A percentile compares a stretch with the other conserved stretches of the same genome.
These are phyloP conservation scores for Neophaeococcomyces mojaviensis DNA, from an alignment of 2,329 filamentous ascomycete species.

Conservation along the genomic window DNA sequence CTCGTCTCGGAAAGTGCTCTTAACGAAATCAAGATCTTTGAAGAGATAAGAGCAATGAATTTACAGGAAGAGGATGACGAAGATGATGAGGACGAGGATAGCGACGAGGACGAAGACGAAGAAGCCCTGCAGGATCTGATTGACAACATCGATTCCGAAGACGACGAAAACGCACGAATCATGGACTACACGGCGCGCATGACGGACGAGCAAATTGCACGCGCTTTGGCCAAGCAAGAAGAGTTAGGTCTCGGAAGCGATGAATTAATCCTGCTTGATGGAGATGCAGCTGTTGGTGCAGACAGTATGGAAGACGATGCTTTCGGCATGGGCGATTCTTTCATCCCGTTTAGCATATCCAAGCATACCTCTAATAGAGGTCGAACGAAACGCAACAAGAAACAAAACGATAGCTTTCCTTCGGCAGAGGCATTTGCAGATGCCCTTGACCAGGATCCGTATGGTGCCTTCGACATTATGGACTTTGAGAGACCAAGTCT, in stretches of 20 bases:
- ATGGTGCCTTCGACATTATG: conserved; percentile 75
- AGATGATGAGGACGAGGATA: conserved; percentile 22
- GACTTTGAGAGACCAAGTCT: conserved; percentile 68
- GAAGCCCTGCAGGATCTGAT: conserved; percentile 28
- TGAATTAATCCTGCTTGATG: conserved; percentile 52
- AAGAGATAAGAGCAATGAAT: conserved; percentile 27
- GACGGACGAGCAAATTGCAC: conserved; percentile 57
- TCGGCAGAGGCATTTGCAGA: conserved; percentile 51
- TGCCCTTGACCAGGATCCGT: conserved; percentile 50
- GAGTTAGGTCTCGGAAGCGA: conserved; percentile 55
- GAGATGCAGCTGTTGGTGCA: conserved; percentile 28
- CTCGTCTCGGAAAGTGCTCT: conserved; percentile 26
- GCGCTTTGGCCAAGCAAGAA: conserved; percentile 54
- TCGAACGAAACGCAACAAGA: conserved; percentile 21
- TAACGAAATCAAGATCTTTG: conserved; percentile 28
- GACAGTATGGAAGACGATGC: conserved; percentile 24
- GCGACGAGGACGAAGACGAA: conserved; percentile 29
- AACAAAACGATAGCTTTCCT: conserved; percentile 38
- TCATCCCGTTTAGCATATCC: conserved; percentile 18
- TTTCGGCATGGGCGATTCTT: conserved; percentile 15
- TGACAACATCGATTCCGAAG: conserved; percentile 33
- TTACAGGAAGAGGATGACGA: conserved; percentile 18
- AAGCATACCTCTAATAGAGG: conserved; percentile 20
- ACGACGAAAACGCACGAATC: conserved; percentile 31
- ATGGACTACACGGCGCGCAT: conserved; percentile 31